Evolutionary conservation across 2,329 filamentous ascomycete genomes (phyloP).

Genomic region (Aspergillus sp.): DNA sequence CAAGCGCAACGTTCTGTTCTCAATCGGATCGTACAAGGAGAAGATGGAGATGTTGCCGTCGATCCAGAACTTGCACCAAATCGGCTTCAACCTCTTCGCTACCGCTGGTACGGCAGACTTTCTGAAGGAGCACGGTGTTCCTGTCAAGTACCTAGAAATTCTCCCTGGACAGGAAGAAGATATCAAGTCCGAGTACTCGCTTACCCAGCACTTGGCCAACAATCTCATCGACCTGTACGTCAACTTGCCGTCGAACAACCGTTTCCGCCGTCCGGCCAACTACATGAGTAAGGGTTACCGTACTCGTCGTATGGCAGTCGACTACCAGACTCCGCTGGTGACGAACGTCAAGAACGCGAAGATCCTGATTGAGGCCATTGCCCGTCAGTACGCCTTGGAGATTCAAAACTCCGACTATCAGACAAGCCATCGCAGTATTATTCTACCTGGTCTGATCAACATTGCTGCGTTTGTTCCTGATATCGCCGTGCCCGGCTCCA

Average conservation of each 20-base stretch:
- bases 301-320: conserved; percentile 94
- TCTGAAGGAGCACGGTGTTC: conserved; percentile 82
- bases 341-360: conserved; percentile 99
- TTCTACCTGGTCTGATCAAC: conserved; percentile 68
- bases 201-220: conserved; percentile 93
- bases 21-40: conserved; percentile 95
- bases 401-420: conserved; percentile 82
- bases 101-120: conserved; percentile 96
- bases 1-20: conserved; percentile 89
- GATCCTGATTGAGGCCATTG: conserved; percentile 88
- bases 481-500: conserved; percentile 55
- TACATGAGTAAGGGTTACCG: conserved; percentile 98
- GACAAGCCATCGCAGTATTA: conserved; percentile 71
- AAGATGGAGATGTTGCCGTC: conserved; percentile 96
- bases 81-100: conserved; percentile 93
- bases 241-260: conserved; percentile 97
- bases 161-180: conserved; percentile 69
- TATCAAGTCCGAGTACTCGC: conserved; percentile 90
- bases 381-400: conserved; percentile 76
- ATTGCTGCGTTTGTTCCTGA: conserved; percentile 73
- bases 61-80: conserved; percentile 75
- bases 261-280: conserved; percentile 90
- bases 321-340: conserved; percentile 92
- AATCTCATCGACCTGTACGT: conserved; percentile 98
- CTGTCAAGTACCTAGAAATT: conserved; percentile 88